Evolutionary conservation across 371 early-diverging fungal species (phyloP), one percentile per base, ranked within the genome.

Genomic region (Mortierella sp.): DNA sequence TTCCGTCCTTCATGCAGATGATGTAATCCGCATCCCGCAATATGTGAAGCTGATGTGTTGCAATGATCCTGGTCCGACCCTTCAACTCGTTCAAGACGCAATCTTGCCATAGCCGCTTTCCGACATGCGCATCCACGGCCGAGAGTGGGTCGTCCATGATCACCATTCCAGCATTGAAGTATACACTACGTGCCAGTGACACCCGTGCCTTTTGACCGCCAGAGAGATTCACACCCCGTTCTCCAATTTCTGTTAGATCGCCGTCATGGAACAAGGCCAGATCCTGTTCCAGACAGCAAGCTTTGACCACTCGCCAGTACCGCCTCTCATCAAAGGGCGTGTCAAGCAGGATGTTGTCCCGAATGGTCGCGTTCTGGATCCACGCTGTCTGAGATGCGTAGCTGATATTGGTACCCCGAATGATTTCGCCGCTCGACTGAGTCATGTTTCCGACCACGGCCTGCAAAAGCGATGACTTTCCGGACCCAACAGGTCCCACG

Each of bases 191-290:
- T 12, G 81, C 81, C 44, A 81, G 32, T 0, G 72, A 72, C 31
- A 82, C 70, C 63, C 94, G 83, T 76, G 93, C 93, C 70, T 90
- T 89, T 78, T 94, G 93, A 0, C 96, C 97, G 47, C 98, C 97
- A 42, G 94, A 93, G 17, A 96, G 69, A 7, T 92, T 93, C 19
- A 95, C 86, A 12, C 95, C 97, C 58, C 90, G 89, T 75, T 95
- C 96, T 50, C 96, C 97, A 43, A 96, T 89, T 78, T 95, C 94
- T 0, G 97, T 96, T 64, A 80, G 56, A 72, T 98, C 97, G n/a
- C 96, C 97, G 46, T 44, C 80, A 1, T 80, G 79, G 34, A 95
- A 79, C 17, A 85, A 82, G 32, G 86, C 82, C 49, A 95, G 73
- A 66, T 95, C 95, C 8, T 86, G 63, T 43, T 83, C 83, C 32